These are phyloP conservation scores for Sugiyamaella chiloensis DNA, from an alignment of 805 yeast genomes.

Conservation along the genomic window DNA sequence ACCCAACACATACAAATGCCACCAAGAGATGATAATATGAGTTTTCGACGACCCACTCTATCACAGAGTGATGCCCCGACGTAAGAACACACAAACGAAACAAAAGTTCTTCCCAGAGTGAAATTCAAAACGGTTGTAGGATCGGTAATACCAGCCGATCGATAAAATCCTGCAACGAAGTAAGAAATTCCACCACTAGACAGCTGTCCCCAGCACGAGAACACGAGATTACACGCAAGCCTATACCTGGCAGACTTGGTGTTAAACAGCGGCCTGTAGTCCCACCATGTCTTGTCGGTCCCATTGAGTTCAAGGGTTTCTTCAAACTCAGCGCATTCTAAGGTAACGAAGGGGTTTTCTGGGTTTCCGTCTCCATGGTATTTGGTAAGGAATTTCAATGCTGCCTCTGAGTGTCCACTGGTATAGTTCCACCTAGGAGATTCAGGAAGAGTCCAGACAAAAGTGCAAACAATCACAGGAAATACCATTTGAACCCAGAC, in stretches of 20 bases:
- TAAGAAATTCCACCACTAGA: conserved; percentile 23
- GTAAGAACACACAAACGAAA: conserved; percentile 15
- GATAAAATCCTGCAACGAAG: conserved; percentile 16
- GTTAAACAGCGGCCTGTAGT: conserved; percentile 15
- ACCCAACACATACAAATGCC: conserved; percentile 25
- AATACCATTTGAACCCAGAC: conserved; percentile 18
- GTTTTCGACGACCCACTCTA: conserved; percentile 30
- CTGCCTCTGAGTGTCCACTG: conserved; percentile 18
- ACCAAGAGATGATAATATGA: conserved; percentile 24
- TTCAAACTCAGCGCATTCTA: conserved; percentile 21
- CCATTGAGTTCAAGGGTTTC: conserved; percentile 15
- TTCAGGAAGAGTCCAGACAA: conserved; percentile 21
- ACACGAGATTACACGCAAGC: conserved; percentile 15
- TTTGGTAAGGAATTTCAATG: conserved; percentile 14
- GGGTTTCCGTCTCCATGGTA: conserved; percentile 22
- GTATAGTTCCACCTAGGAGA: conserved; percentile 25
- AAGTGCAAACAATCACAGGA: conserved; percentile 12
- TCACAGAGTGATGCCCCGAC: conserved; percentile 28
- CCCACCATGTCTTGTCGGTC: conserved; percentile 18
- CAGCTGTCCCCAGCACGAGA: conserved; percentile 16
- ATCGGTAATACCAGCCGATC: conserved; percentile 15
- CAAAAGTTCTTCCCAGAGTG: conserved; percentile 13
- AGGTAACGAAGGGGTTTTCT: conserved; percentile 14
- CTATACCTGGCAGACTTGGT: conserved; percentile 16
- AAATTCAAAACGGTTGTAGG: conserved; percentile 22